Evolutionary conservation across 768 basidiomycete genomes (phyloP), one percentile per base, ranked within the genome.

Genomic region (Russula compacta): DNA sequence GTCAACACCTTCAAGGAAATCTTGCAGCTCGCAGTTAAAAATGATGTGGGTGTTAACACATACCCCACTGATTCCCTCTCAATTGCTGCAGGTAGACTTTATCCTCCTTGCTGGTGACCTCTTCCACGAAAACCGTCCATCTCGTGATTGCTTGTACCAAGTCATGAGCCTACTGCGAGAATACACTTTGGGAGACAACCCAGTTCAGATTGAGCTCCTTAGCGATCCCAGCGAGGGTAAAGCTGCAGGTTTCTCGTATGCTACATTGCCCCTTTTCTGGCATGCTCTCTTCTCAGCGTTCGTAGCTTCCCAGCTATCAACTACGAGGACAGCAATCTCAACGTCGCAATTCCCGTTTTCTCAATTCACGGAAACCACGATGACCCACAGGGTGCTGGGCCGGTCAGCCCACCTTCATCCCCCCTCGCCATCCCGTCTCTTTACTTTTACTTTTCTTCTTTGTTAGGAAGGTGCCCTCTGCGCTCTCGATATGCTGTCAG

Each of bases 341-440:
- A 99, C 71, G 81, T 99, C 53, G 84, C 83, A 4, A 92, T 97
- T n/a, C 97, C 97, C 3, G 89, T 98, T 33, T 99, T 99, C 74
- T 98, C 95, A 0, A 98, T 99, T 54, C 97, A 99, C 69, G 97
- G 97, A 46, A 99, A 99, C 70, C 97, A 99, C 73, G 97, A 99
- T 69, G 97, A 99, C 68, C 97, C 97, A 38, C 97, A 98, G 74
- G 97, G 97, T 19, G 87, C 93, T 21, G 94, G 95, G 3, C 79
- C 89, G 9, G 94, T 93, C 68, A 63, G 90, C 74, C 11, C 11
- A 54, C 24, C 12, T 52, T 21, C 11, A n/a, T 46, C 29, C 24
- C 39, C 42, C 10, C 39, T 36, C 9, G 12, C 32, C 19, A 15
- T 6, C 29, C 40, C 10, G 6, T 8, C 58, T 48, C 17, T 24